Percentiles rank a stretch among this genome's conserved stretches.
phyloP scores from a whole-genome alignment of 441 rosid genomes.

The Aleurites moluccanus region DNA sequence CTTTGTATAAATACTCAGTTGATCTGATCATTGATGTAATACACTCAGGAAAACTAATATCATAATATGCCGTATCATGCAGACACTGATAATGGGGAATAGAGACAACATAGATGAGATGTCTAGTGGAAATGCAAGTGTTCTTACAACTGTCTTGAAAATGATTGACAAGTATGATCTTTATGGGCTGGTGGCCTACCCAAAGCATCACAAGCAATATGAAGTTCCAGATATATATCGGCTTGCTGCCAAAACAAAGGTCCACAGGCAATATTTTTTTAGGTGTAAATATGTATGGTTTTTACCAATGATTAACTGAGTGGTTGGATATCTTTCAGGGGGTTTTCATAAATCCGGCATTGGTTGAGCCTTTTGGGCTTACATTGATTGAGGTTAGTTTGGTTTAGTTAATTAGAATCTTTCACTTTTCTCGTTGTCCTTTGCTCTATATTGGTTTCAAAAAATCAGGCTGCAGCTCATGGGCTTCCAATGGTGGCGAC shows the following conservation, averaged over 20 bases:
- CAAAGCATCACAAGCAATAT: slow-evolving; percentile 94
- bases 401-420: not conserved
- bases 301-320: slow-evolving; percentile 16
- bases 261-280: slow-evolving; percentile 23
- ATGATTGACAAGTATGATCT: slow-evolving; percentile 91
- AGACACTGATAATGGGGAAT: slow-evolving; percentile 98
- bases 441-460: slow-evolving; percentile 15
- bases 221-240: slow-evolving; percentile 97
- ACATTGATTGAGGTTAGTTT: slow-evolving; percentile 83
- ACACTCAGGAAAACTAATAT: slow-evolving; percentile 14
- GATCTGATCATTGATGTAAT: not conserved
- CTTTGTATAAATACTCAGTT: slow-evolving; percentile 8
- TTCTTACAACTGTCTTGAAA: slow-evolving; percentile 85
- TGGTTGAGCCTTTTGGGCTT: slow-evolving; percentile 98
- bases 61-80: slow-evolving; percentile 15
- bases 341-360: slow-evolving; percentile 97
- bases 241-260: slow-evolving; percentile 91
- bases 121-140: slow-evolving; percentile 76
- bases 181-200: slow-evolving; percentile 90
- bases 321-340: slow-evolving; percentile 47
- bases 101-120: slow-evolving; percentile 89
- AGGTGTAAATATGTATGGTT: slow-evolving; percentile 11
- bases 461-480: slow-evolving; percentile 88
- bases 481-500: slow-evolving; percentile 99
- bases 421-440: slow-evolving; percentile 7